phyloP scores from a whole-genome alignment of 2,329 filamentous ascomycete genomes.

The Penicillium thymicola region DNA sequence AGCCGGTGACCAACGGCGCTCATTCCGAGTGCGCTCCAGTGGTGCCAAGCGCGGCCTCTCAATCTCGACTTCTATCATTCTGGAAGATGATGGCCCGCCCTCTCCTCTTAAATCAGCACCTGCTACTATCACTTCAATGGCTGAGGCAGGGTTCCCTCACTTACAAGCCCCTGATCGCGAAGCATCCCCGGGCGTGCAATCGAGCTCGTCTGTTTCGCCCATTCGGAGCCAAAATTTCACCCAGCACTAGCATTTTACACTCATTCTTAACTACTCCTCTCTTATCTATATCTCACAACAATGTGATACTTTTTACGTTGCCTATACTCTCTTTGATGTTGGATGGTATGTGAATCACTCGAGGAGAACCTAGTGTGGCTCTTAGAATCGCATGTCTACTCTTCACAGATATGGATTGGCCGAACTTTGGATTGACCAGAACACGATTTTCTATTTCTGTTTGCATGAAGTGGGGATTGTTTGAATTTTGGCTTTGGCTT shows the following conservation, averaged over 20 bases:
- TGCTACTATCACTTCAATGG: constrained; percentile 27
- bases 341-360: background rate
- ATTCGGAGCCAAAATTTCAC: constrained; percentile 10
- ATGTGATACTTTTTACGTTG: constrained; percentile 7
- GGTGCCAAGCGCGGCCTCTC: constrained; percentile 31
- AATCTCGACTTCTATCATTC: constrained; percentile 31
- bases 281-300: constrained; percentile 15
- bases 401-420: constrained; percentile 14
- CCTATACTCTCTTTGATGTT: constrained; percentile 2
- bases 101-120: constrained; percentile 34
- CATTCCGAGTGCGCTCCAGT: constrained; percentile 34
- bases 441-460: constrained; percentile 7
- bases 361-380: background rate
- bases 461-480: constrained; percentile 17
- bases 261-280: constrained; percentile 10
- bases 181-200: constrained; percentile 30
- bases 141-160: constrained; percentile 25
- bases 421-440: constrained; percentile 5
- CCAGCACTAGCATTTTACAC: constrained; percentile 12
- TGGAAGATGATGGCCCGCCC: constrained; percentile 25
- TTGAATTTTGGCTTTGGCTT: constrained; percentile 17
- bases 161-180: constrained; percentile 14
- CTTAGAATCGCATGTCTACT: constrained; percentile 10
- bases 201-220: constrained; percentile 17
- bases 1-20: constrained; percentile 26